Conservation (phyloP, 2,329 filamentous ascomycete species). For the Simplicillium aogashimaense region DNA sequence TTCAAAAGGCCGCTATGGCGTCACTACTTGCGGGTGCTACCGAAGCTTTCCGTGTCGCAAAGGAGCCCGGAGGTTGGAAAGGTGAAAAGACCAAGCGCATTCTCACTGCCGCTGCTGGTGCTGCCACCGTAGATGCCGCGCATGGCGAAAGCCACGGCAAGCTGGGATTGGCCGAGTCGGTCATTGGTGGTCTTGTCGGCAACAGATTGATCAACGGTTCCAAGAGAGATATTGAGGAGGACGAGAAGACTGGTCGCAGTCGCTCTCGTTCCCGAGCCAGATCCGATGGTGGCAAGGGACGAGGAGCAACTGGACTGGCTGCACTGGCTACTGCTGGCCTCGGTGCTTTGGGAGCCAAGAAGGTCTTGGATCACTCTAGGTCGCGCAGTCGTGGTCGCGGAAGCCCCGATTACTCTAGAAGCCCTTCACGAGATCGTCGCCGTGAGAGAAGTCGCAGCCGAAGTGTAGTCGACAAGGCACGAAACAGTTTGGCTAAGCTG, state of each 20-base stretch:
- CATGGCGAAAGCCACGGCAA: constrained; percentile 69
- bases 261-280: constrained; percentile 59
- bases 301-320: constrained; percentile 42
- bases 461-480: constrained; percentile 53
- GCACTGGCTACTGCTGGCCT: constrained; percentile 53
- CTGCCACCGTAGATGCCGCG: constrained; percentile 75
- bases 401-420: constrained; percentile 34
- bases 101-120: constrained; percentile 76
- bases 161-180: constrained; percentile 74
- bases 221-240: constrained; percentile 54
- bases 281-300: constrained; percentile 32
- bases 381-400: constrained; percentile 43
- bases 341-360: constrained; percentile 52
- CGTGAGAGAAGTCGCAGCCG: constrained; percentile 45
- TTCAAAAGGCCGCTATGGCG: constrained; percentile 82
- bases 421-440: constrained; percentile 35
- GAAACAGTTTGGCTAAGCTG: constrained; percentile 51
- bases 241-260: constrained; percentile 49
- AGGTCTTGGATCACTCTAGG: constrained; percentile 36
- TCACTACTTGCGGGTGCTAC: constrained; percentile 83
- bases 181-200: constrained; percentile 78
- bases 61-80: constrained; percentile 80
- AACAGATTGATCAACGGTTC: constrained; percentile 80
- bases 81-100: constrained; percentile 88
- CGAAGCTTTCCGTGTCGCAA: constrained; percentile 84